A percentile compares a stretch with the other conserved stretches of the same genome.
Evolutionary conservation across 108 stramenopile genomes (phyloP).

Genomic region (Fragilariopsis cylindrus): DNA sequence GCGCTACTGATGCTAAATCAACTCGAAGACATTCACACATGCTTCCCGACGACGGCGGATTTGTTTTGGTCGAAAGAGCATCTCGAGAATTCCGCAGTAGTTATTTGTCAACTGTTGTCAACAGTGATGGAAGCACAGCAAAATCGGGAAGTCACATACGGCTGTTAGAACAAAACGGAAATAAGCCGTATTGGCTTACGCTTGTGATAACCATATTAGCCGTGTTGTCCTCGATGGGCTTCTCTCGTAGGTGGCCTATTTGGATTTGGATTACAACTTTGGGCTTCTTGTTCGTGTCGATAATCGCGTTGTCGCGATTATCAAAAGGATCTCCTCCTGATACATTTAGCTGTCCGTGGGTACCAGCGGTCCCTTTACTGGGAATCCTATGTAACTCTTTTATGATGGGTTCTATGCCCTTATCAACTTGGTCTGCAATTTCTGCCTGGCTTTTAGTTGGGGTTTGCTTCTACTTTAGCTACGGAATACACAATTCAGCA

Average conservation of each 20-base stretch:
- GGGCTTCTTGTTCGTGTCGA: background rate
- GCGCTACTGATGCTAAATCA: background rate
- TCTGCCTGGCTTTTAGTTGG: slow-evolving; percentile 41
- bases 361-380: slow-evolving; percentile 51
- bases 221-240: slow-evolving; percentile 23
- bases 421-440: slow-evolving; percentile 42
- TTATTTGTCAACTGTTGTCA: background rate
- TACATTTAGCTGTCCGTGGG: slow-evolving; percentile 50
- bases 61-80: slow-evolving; percentile 6
- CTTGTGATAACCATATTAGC: slow-evolving; percentile 30
- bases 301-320: slow-evolving; percentile 11
- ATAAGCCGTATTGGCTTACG: slow-evolving; percentile 39
- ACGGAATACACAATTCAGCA: slow-evolving; percentile 55
- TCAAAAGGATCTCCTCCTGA: slow-evolving; percentile 34
- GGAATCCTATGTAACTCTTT: slow-evolving; percentile 58
- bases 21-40: slow-evolving; percentile 1
- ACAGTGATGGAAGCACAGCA: background rate
- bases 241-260: slow-evolving; percentile 15
- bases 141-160: background rate
- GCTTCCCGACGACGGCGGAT: slow-evolving; percentile 15
- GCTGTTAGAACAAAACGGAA: slow-evolving; percentile 28
- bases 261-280: background rate
- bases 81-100: slow-evolving; percentile 18
- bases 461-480: slow-evolving; percentile 49
- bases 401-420: slow-evolving; percentile 61